Evolutionary conservation across 352 stramenopile species (phyloP).

Genomic region (Globisporangium cystogenes): DNA sequence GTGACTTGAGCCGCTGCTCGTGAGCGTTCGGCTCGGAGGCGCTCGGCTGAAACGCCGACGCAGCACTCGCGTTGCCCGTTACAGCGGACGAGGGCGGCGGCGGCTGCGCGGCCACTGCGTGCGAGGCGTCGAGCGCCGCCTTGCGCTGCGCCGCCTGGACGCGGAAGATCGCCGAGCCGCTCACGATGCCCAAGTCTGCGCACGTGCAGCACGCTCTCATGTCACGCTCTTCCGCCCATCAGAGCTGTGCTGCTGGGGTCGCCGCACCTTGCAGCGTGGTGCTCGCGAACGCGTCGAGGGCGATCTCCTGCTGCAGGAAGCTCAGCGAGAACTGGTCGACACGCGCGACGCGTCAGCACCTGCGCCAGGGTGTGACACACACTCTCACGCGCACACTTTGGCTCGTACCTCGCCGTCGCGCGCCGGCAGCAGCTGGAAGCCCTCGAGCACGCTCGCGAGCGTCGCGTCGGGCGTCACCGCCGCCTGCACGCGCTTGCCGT

Average conservation of each 20-base stretch:
- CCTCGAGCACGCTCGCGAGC: slow-evolving; percentile 49
- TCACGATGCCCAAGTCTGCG: slow-evolving; percentile 73
- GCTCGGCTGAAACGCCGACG: background rate
- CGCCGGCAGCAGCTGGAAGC: slow-evolving; percentile 46
- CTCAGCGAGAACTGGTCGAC: slow-evolving; percentile 59
- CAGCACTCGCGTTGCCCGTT: background rate
- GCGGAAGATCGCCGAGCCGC: slow-evolving; percentile 82
- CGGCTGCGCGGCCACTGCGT: background rate
- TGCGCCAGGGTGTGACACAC: background rate
- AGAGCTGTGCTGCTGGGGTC: too few species aligned
- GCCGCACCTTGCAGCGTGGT: slow-evolving; percentile 63
- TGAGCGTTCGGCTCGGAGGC: background rate
- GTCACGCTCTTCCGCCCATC: too few species aligned
- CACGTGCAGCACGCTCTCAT: background rate
- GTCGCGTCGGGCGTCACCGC: slow-evolving; percentile 48
- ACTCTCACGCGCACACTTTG: background rate
- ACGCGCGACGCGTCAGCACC: background rate
- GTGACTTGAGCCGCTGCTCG: background rate
- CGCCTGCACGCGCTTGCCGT: slow-evolving; percentile 73
- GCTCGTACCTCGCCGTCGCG: slow-evolving; percentile 26
- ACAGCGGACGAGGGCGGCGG: background rate
- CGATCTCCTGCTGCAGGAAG: slow-evolving; percentile 75
- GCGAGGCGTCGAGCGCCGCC: background rate
- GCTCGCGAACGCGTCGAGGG: slow-evolving; percentile 33
- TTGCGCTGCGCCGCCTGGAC: slow-evolving; percentile 25